Percentiles rank a stretch among this genome's conserved stretches.
phyloP scores from a whole-genome alignment of 169 alveolate species.

The Plasmodium blacklocki region DNA sequence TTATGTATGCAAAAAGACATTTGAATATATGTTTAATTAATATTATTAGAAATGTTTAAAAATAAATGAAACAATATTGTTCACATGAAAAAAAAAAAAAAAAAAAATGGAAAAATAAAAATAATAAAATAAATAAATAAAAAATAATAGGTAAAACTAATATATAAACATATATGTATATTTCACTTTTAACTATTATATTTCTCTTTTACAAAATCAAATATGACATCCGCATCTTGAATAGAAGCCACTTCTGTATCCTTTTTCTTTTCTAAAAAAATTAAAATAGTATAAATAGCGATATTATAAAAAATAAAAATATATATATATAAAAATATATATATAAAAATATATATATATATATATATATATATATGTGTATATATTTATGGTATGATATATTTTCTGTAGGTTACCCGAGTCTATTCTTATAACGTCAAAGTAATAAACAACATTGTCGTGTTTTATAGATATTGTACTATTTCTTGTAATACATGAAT shows the following conservation, averaged over 20 bases:
- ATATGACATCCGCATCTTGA: constrained; percentile 58
- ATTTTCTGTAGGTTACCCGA: constrained; percentile 19
- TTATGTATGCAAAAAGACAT: neutral
- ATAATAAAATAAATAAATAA: neutral
- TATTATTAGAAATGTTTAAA: neutral
- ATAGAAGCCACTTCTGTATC: constrained; percentile 69
- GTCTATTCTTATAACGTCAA: constrained; percentile 56
- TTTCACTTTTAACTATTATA: constrained; percentile 23
- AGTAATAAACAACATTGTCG: constrained; percentile 19
- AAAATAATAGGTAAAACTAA: neutral
- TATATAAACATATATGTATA: neutral
- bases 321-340: neutral
- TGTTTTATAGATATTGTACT: constrained; percentile 46
- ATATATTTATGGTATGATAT: neutral
- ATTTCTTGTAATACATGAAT: constrained; percentile 41
- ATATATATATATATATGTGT: neutral
- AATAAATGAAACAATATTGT: neutral
- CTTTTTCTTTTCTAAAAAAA: constrained; percentile 43
- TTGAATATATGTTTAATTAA: neutral
- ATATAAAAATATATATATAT: neutral
- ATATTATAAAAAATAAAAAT: neutral
- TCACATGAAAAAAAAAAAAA: neutral
- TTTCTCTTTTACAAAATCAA: constrained; percentile 71
- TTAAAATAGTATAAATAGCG: neutral
- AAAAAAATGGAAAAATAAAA: neutral